Evolutionary conservation across 306 rosid genomes (phyloP).

Genomic region (Vigna nakashimae): DNA sequence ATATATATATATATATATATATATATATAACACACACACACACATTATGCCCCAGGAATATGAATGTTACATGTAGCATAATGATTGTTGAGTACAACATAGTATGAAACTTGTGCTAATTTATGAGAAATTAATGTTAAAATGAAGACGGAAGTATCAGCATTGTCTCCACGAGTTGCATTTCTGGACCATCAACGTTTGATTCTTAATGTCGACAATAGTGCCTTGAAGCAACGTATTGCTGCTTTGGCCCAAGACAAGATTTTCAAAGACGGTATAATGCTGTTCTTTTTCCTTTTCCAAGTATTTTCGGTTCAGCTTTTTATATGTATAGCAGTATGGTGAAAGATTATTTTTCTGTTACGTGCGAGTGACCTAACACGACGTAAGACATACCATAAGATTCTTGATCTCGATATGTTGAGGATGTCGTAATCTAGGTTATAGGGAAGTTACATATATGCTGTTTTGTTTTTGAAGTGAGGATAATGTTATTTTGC

Average conservation of each 20-base stretch:
- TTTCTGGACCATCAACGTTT: constrained; percentile 96
- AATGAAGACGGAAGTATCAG: constrained; percentile 89
- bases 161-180: constrained; percentile 92
- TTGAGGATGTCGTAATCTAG: constrained; percentile 22
- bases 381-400: neutral
- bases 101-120: neutral
- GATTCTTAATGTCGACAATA: constrained; percentile 88
- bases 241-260: constrained; percentile 98
- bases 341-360: too few species aligned
- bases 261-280: constrained; percentile 92
- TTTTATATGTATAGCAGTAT: neutral
- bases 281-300: neutral
- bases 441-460: constrained; percentile 8
- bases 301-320: neutral
- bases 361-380: constrained; percentile 13
- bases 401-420: constrained; percentile 5
- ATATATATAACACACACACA: neutral
- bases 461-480: neutral
- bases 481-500: constrained; percentile 22
- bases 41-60: neutral
- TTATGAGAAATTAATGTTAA: constrained; percentile 7
- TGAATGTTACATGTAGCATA: neutral
- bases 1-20: neutral
- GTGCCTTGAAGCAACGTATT: constrained; percentile 92
- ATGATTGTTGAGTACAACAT: neutral